A percentile compares a stretch with the other conserved stretches of the same genome.
These are phyloP conservation scores for Penicillium mononematosum DNA, from an alignment of 495 filamentous ascomycete genomes.

Conservation along the genomic window DNA sequence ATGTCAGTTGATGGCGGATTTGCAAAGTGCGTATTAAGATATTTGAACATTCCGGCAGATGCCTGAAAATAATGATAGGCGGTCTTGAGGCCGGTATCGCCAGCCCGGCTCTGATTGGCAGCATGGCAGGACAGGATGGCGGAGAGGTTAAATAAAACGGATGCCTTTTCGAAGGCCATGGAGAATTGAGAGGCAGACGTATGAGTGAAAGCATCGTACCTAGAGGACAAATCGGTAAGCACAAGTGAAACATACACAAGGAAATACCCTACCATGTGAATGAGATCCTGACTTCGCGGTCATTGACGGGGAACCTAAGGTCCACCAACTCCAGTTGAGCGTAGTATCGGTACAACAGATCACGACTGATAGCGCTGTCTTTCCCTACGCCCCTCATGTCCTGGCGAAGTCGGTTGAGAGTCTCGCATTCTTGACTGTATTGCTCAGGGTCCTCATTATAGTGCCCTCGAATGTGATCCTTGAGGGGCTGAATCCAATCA, in stretches of 20 bases:
- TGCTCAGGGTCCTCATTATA: slow-evolving; percentile 96
- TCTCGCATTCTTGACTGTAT: slow-evolving; percentile 91
- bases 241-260: not conserved
- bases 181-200: slow-evolving; percentile 95
- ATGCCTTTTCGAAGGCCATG: slow-evolving; percentile 96
- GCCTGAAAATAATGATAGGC: slow-evolving; percentile 99
- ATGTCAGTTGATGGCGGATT: slow-evolving; percentile 94
- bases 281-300: slow-evolving; percentile 97
- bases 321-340: slow-evolving; percentile 94
- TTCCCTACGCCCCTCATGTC: slow-evolving; percentile 98
- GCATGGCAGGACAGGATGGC: slow-evolving; percentile 96
- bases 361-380: slow-evolving; percentile 91
- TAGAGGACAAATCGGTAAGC: slow-evolving; percentile 33
- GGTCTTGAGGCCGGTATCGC: slow-evolving; percentile 90
- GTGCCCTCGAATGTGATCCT: slow-evolving; percentile 86
- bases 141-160: slow-evolving; percentile 99
- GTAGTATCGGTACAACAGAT: slow-evolving; percentile 95
- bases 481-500: slow-evolving; percentile 93
- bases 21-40: slow-evolving; percentile 98
- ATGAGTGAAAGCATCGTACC: slow-evolving; percentile 98
- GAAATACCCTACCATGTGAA: slow-evolving; percentile 80
- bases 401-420: slow-evolving; percentile 94
- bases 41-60: slow-evolving; percentile 98
- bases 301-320: slow-evolving; percentile 92
- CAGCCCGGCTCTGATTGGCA: slow-evolving; percentile 84